These are phyloP conservation scores for Aspergillus calidoustus DNA, from an alignment of 2,329 filamentous ascomycete species.

Conservation along the genomic window DNA sequence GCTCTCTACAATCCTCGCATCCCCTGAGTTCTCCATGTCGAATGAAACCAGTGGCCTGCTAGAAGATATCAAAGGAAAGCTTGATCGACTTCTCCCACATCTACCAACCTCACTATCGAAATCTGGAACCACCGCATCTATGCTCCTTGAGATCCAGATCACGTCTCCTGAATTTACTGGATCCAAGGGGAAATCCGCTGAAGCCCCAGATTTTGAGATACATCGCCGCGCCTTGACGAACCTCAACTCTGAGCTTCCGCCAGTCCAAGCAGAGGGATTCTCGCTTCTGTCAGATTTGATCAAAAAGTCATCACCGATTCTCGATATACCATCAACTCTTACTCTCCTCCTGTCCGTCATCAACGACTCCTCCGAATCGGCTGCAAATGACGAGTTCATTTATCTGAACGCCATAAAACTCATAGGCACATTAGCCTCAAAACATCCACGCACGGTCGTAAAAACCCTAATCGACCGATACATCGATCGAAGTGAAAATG, in stretches of 20 bases:
- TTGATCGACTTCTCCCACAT: conserved; percentile 42
- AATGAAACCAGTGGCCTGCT: conserved; percentile 36
- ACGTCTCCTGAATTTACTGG: conserved; percentile 30
- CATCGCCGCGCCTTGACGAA: conserved; percentile 48
- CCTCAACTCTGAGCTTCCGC: conserved; percentile 46
- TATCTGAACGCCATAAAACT: conserved; percentile 50
- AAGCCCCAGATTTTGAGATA: conserved; percentile 43
- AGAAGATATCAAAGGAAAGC: conserved; percentile 37
- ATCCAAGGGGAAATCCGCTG: conserved; percentile 27
- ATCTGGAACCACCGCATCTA: conserved; percentile 46
- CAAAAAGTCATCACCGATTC: conserved; percentile 46
- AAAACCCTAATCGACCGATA: conserved; percentile 48
- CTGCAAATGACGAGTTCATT: conserved; percentile 47
- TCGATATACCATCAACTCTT: conserved; percentile 49
- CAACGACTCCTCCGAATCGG: conserved; percentile 37
- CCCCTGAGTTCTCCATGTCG: conserved; percentile 44
- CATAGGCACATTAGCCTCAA: conserved; percentile 45
- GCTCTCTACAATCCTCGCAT: conserved; percentile 48
- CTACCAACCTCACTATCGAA: conserved; percentile 41
- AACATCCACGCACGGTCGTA: conserved; percentile 47
- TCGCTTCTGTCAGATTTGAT: conserved; percentile 46
- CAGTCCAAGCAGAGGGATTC: conserved; percentile 50
- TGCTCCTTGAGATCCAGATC: conserved; percentile 49
- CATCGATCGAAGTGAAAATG: conserved; percentile 42
- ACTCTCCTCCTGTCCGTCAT: conserved; percentile 46